A percentile compares a stretch with the other conserved stretches of the same genome.
phyloP scores from a whole-genome alignment of 2,329 filamentous ascomycete species.

The Trichoderma koningii region DNA sequence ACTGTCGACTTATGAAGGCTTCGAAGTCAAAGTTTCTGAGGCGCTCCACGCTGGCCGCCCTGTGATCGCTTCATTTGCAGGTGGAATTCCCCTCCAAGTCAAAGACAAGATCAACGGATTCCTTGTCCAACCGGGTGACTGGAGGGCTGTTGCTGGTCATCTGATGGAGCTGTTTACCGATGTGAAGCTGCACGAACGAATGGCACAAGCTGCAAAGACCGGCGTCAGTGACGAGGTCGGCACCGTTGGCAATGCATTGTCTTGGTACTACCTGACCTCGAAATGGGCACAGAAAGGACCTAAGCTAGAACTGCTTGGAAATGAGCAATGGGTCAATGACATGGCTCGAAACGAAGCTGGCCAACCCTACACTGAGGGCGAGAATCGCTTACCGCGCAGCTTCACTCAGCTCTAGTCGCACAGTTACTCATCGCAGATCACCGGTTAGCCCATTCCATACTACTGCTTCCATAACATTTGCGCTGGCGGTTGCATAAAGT shows the following conservation, averaged over 20 bases:
- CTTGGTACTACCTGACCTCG: constrained; percentile 76
- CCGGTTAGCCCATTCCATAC: too few species aligned
- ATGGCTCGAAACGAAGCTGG: constrained; percentile 53
- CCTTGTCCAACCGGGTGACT: constrained; percentile 71
- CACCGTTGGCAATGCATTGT: constrained; percentile 75
- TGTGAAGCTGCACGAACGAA: constrained; percentile 62
- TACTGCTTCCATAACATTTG: too few species aligned
- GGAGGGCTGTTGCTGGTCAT: constrained; percentile 67
- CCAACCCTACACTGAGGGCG: constrained; percentile 57
- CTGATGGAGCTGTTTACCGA: constrained; percentile 68
- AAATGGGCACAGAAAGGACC: constrained; percentile 46
- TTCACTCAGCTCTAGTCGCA: background rate
- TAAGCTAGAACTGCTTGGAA: constrained; percentile 13
- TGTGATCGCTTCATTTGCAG: constrained; percentile 72
- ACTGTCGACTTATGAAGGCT: constrained; percentile 78
- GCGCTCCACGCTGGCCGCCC: constrained; percentile 78
- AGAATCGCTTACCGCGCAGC: constrained; percentile 55
- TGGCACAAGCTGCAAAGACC: constrained; percentile 63
- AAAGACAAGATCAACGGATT: constrained; percentile 71
- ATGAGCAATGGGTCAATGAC: constrained; percentile 29
- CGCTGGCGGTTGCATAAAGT: too few species aligned
- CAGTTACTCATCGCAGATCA: background rate
- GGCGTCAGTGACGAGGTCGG: constrained; percentile 80
- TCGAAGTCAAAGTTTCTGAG: constrained; percentile 85
- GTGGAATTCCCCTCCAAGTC: constrained; percentile 81